A percentile compares a stretch with the other conserved stretches of the same genome.
Evolutionary conservation across 208 protist genomes (phyloP).

Genomic region (Naegleria lovaniensis): DNA sequence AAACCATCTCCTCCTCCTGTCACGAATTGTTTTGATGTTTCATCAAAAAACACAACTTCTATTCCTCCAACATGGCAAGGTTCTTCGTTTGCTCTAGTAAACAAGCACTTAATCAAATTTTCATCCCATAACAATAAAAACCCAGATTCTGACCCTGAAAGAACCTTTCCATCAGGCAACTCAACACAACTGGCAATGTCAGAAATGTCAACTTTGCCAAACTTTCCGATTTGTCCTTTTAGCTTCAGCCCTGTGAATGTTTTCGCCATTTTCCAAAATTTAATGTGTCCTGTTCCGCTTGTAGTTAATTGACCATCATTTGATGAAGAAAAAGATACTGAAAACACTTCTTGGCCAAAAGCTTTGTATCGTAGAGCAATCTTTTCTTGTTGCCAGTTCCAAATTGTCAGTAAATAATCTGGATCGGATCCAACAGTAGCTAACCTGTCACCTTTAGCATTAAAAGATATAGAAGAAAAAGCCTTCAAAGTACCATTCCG

Average conservation of each 20-base stretch:
- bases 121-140: constrained; percentile 93
- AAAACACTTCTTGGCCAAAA: constrained; percentile 86
- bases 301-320: constrained; percentile 82
- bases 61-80: constrained; percentile 68
- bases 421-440: constrained; percentile 83
- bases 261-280: constrained; percentile 94
- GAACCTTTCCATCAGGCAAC: constrained; percentile 84
- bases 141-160: constrained; percentile 86
- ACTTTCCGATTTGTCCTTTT: constrained; percentile 91
- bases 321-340: constrained; percentile 78
- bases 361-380: constrained; percentile 90
- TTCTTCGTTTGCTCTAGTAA: constrained; percentile 51
- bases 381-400: constrained; percentile 77
- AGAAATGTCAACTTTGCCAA: constrained; percentile 91
- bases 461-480: constrained; percentile 77
- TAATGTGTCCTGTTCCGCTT: constrained; percentile 87
- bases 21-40: constrained; percentile 57
- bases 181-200: constrained; percentile 84
- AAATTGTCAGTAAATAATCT: constrained; percentile 91
- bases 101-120: constrained; percentile 84
- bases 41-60: constrained; percentile 59
- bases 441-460: constrained; percentile 68
- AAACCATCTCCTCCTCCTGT: constrained; percentile 88
- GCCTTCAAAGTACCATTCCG: constrained; percentile 66
- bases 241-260: constrained; percentile 97